Base-by-base conservation (phyloP, 495 filamentous ascomycete genomes). In the Pyronema domesticum region DNA sequence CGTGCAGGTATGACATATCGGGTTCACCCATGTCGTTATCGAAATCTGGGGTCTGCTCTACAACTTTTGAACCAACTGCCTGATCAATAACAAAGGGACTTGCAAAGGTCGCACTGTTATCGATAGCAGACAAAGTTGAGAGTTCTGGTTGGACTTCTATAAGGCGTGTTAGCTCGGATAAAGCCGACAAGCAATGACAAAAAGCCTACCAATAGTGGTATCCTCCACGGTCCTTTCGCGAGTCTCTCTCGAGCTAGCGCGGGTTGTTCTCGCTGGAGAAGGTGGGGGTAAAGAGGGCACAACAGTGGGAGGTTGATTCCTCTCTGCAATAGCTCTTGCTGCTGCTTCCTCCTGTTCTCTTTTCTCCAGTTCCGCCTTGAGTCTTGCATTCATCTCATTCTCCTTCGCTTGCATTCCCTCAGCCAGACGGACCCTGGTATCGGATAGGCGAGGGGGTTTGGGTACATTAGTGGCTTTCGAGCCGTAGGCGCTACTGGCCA, bases 401-500 rank as follows among this genome's bases (percentile, higher is more conserved):
- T 63, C 53, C 33, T 64, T 58, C 46, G 60, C 60, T 44, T 63
- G 54, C 46, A 64, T 23, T 14, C 53, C 57, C 33, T 58, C 61
- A 33, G 61, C 55, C 46, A 64, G 51, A 9, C 60, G 57, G 30
- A 63, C 60, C n/a, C 54, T 63, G 40, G 61, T 64, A 48, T 64
- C 61, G 17, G 61, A 58, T 18, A 64, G 30, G 46, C 62, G 61
- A 3, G 61, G 61, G 0, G 60, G 57, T 54, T 63, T 64, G 19
- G 61, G 61, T 52, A 64, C 59, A 50, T 71, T 71, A 11, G 68
- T 69, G 56, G 65, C 65, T 9, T 58, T 55, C 8, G 72, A 73
- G 10, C 72, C 72, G 58, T 73, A 74, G 3, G 72, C 72, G 43
- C 73, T 60, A 34, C 54, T 65, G 44, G 53, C 55, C 37, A 53